These are phyloP conservation scores for Amanita inopinata DNA, from an alignment of 768 basidiomycete genomes.

Conservation along the genomic window DNA sequence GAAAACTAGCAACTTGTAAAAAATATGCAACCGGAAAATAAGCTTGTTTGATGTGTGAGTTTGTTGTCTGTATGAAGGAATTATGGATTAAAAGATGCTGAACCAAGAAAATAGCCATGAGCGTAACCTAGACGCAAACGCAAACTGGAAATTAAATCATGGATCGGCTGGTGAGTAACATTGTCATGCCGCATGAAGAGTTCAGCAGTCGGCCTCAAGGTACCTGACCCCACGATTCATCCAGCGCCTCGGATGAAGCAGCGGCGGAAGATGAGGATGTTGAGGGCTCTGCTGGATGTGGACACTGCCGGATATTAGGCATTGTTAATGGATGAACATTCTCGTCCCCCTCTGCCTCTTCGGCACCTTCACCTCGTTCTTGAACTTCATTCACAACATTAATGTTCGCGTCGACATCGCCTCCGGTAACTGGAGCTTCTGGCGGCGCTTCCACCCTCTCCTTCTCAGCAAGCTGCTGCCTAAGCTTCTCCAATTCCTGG, in stretches of 20 bases:
- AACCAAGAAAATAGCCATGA: no score
- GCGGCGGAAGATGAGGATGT: no score
- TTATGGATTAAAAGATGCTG: no score
- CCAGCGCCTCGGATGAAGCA: constrained; percentile 5
- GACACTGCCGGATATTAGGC: no score
- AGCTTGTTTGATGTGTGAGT: no score
- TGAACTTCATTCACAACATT: constrained; percentile 23
- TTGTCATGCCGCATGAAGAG: neutral
- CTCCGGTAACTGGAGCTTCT: constrained; percentile 17
- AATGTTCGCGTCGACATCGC: constrained; percentile 16
- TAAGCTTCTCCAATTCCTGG: constrained; percentile 43
- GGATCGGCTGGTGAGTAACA: neutral
- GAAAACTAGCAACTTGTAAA: no score
- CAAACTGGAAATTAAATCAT: no score
- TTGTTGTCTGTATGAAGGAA: no score
- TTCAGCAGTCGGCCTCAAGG: neutral
- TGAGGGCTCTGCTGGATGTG: no score
- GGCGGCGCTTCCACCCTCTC: constrained; percentile 32
- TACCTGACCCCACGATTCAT: constrained; percentile 5
- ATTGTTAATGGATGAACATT: no score
- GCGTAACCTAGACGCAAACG: no score
- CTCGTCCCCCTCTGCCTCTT: constrained; percentile 12
- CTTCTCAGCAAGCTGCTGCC: constrained; percentile 40
- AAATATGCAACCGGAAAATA: no score
- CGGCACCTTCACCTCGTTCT: constrained; percentile 30